Conservation (phyloP, 1,284 basidiomycete species). For the Ustilago loliicola region DNA sequence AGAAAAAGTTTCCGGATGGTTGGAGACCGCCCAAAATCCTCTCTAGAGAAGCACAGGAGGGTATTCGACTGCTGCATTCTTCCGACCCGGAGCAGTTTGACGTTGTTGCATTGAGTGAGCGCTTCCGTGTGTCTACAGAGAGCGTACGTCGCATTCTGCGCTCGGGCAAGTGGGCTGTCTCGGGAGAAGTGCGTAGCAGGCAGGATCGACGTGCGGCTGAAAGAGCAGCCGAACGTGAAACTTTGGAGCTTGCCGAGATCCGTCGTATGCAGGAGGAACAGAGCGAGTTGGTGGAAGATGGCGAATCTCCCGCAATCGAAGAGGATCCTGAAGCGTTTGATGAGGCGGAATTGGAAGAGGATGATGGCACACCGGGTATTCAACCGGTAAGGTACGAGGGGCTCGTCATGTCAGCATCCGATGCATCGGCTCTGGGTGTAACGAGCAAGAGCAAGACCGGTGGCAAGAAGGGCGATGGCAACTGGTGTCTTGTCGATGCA, state of each 20-base stretch:
- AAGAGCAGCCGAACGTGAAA: conserved; percentile 39
- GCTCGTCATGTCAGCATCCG: conserved; percentile 55
- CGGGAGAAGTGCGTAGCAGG: conserved; percentile 33
- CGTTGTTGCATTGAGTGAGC: conserved; percentile 43
- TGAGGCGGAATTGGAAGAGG: conserved; percentile 25
- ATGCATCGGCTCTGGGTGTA: conserved; percentile 37
- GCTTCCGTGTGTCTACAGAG: conserved; percentile 64
- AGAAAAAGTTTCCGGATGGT: conserved; percentile 61
- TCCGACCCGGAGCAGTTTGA: conserved; percentile 64
- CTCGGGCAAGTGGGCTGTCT: conserved; percentile 41
- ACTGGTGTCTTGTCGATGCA: conserved; percentile 69
- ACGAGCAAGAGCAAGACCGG: conserved; percentile 47
- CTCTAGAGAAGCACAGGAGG: conserved; percentile 67
- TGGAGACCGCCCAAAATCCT: conserved; percentile 67
- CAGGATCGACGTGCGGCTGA: conserved; percentile 48
- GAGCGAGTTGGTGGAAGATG: conserved; percentile 40
- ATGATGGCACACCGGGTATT: conserved; percentile 24
- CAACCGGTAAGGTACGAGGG: conserved; percentile 63
- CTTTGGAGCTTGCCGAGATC: conserved; percentile 39
- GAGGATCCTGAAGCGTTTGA: conserved; percentile 16
- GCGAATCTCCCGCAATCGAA: conserved; percentile 40
- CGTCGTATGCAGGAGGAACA: conserved; percentile 32
- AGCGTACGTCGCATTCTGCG: conserved; percentile 64
- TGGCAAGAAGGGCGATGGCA: conserved; percentile 62
- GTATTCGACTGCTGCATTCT: conserved; percentile 60